Base-by-base conservation (phyloP, 208 protist genomes). In the Acanthamoeba healyi region DNA sequence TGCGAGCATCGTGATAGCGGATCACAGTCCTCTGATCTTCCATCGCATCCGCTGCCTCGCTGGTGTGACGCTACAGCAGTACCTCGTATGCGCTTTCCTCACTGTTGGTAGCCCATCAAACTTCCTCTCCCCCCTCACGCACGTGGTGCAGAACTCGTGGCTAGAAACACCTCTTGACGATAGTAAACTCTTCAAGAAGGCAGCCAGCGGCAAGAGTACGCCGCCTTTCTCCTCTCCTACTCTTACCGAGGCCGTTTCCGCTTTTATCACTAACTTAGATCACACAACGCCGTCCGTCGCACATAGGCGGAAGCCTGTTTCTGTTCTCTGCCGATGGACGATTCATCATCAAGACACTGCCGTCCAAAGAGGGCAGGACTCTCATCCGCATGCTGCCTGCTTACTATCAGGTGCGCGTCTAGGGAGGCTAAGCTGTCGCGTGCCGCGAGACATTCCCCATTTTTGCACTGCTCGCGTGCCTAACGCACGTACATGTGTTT, bases 341-440 rank as follows among this genome's bases (percentile, higher is more conserved):
- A 36, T 77, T 77, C 67, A 77, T 77, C 38, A 77, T 77, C 29
- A 77, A 77, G 67, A 77, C 67, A 2, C 67, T 77, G 32, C 67
- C 67, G 10, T 24, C 38, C 2, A 77, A 77, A 36, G 67, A 77
- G 38, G 67, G 67, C 67, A 2, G 34, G 34, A 77, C 34, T 7
- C 67, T 77, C 32, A 77, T 77, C 67, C 32, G 22, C 17, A 77
- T 77, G 67, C 38, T 77, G 34, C 67, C 67, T 2, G 34, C n/a
- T n/a, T 77, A 77, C 67, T 77, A 77, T 22, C 32, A 74, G 65
- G 65, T 42, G 3, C n/a, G 65, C 10, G 38, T 26, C n/a, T n/a
- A n/a, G n/a, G n/a, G n/a, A n/a, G n/a, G n/a, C n/a, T n/a, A n/a
- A n/a, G n/a, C n/a, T n/a, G n/a, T n/a, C n/a, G n/a, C n/a, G n/a